Base-by-base conservation (phyloP, 139 green algal genomes). In the Desmodesmus armatus region DNA sequence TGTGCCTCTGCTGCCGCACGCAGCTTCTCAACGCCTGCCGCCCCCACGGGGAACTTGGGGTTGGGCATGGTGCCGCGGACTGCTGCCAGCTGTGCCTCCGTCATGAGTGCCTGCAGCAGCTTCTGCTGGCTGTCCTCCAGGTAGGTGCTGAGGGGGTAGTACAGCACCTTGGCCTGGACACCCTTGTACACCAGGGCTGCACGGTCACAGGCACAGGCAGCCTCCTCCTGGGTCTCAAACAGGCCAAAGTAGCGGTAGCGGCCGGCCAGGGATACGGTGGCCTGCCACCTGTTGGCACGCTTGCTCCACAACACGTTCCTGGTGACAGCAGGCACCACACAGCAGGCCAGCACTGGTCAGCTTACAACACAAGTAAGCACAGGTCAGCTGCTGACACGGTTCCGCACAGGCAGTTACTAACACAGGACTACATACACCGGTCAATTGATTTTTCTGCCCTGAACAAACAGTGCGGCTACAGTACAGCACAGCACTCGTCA, bases 221-320 rank as follows among this genome's bases (percentile, higher is more conserved):
- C 80, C 67, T 78, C 80, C 31, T 79, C 67, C 33, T 86, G 80
- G 49, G 72, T 47, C 3, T 33, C 29, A 37, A 73, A 86, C 25
- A 49, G 72, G 80, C 80, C 80, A 71, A 86, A 86, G 67, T 86
- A 86, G 47, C 80, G 66, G 66, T 86, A 86, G 44, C 80, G 80
- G 44, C 67, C 80, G 37, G 67, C 67, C 5, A 67, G 49, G 31
- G 80, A 86, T 25, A 86, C 49, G 2, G 80, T 86, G 3, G 80
- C 80, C 67, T 86, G 80, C 80, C 80, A 86, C 49, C 80, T 86
- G 2, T 80, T 66, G 6, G 80, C 80, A 37, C 80, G 80, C 80
- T 86, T 86, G 80, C 80, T 86, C 80, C 80, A 86, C 9, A 25
- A 58, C 15, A 79, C 67, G 41, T 67, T 67, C 67, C 80, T 78